Conservation (phyloP, 371 early-diverging fungal genomes). For the Coemansia sp. region DNA sequence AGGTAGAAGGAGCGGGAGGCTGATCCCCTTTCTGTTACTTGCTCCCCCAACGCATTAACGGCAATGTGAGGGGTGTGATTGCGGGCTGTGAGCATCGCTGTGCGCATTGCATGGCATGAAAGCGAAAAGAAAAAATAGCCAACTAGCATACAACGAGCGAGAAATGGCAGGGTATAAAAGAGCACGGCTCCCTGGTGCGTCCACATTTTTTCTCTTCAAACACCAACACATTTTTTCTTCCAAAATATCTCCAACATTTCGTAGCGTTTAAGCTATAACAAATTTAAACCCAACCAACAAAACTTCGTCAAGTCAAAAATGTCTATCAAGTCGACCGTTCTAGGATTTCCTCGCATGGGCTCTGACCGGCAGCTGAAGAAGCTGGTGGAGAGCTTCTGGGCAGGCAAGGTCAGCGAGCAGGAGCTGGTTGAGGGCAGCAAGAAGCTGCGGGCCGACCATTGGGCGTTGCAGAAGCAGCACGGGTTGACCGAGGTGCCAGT, state of each 20-base stretch:
- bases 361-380: conserved; percentile 55
- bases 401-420: conserved; percentile 75
- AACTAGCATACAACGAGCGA: no score
- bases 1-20: neutral
- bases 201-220: no score
- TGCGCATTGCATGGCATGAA: conserved; percentile 2
- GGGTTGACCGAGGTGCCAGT: conserved; percentile 87
- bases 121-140: neutral
- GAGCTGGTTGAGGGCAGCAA: conserved; percentile 72
- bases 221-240: no score
- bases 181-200: no score
- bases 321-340: conserved; percentile 51
- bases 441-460: conserved; percentile 83
- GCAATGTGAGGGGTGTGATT: neutral
- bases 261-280: no score
- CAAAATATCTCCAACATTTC: no score
- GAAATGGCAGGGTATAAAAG: no score
- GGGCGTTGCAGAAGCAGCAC: conserved; percentile 77
- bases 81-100: conserved; percentile 5
- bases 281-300: neutral
- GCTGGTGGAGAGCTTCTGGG: conserved; percentile 73
- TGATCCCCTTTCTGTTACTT: conserved; percentile 5
- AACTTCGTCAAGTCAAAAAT: conserved; percentile 11
- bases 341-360: conserved; percentile 54
- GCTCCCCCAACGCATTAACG: conserved; percentile 3